A percentile compares a stretch with the other conserved stretches of the same genome.
These are phyloP conservation scores for Berkeleyomyces rouxiae DNA, from an alignment of 2,329 filamentous ascomycete species.

Conservation along the genomic window DNA sequence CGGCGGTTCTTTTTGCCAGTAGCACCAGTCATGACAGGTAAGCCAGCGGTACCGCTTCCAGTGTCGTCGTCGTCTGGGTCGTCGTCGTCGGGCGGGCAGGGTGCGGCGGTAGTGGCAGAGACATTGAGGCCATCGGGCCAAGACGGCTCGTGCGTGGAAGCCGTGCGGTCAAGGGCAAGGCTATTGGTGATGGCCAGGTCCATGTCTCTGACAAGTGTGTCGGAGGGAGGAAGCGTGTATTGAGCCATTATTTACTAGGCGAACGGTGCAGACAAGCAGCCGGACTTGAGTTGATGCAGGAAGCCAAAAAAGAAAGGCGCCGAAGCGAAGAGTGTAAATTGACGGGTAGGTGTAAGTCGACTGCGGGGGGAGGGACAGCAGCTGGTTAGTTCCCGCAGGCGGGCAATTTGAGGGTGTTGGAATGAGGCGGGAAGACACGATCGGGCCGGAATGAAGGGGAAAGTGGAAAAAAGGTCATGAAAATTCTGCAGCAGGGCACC, in stretches of 20 bases:
- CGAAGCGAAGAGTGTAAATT: neutral
- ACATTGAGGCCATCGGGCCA: neutral
- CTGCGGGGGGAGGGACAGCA: neutral
- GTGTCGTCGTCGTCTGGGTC: neutral
- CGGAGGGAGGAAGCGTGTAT: neutral
- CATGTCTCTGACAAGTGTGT: neutral
- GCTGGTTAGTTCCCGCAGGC: neutral
- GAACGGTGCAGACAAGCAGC: neutral
- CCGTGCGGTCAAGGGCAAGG: neutral
- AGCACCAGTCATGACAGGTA: neutral
- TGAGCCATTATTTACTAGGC: neutral
- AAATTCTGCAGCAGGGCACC: neutral
- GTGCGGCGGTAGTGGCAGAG: neutral
- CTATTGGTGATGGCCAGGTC: neutral
- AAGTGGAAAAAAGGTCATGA: neutral
- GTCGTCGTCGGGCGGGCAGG: neutral
- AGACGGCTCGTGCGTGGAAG: neutral
- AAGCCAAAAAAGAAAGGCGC: too few relatives aligned
- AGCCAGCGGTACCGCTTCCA: too few relatives aligned
- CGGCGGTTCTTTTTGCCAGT: slow-evolving; percentile 5
- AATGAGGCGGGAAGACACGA: neutral
- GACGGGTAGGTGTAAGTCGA: neutral
- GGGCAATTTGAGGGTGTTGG: neutral
- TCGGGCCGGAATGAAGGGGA: neutral
- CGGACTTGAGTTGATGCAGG: neutral